These are phyloP conservation scores for Fraxinus anomala DNA, from an alignment of 257 asterid genomes.

Conservation along the genomic window DNA sequence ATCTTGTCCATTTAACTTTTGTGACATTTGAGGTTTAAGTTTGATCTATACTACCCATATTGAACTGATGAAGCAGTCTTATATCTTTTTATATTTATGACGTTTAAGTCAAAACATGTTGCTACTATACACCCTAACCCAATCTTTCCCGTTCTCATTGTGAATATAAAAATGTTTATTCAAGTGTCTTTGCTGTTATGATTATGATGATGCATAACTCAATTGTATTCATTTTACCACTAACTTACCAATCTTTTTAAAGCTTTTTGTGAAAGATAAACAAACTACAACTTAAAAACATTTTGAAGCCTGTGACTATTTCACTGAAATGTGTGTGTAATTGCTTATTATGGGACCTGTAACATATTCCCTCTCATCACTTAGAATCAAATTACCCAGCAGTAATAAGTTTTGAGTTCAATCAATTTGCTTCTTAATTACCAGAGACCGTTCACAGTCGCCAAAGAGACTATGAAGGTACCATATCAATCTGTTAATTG, in stretches of 20 bases:
- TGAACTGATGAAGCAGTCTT: neutral
- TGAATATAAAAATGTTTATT: slow-evolving; percentile 14
- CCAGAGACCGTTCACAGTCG: slow-evolving; percentile 3
- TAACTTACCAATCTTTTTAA: neutral
- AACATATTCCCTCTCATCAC: slow-evolving; percentile 9
- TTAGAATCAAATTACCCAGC: neutral
- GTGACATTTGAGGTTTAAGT: neutral
- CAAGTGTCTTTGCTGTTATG: slow-evolving; percentile 7
- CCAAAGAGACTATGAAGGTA: neutral
- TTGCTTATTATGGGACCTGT: neutral
- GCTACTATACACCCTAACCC: neutral
- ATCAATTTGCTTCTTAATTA: neutral
- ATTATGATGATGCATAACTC: slow-evolving; percentile 7
- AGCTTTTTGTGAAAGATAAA: neutral
- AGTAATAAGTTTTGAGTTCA: neutral
- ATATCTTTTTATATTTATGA: slow-evolving; percentile 5
- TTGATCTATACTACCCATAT: neutral
- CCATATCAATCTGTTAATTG: neutral
- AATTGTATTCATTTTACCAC: neutral
- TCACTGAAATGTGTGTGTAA: slow-evolving; percentile 8
- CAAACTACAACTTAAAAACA: neutral
- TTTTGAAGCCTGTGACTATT: neutral
- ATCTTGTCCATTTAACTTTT: neutral
- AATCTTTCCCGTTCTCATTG: slow-evolving; percentile 4
- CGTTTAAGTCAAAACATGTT: slow-evolving; percentile 7